Conservation (phyloP, 768 basidiomycete genomes). For the Imleria badia region DNA sequence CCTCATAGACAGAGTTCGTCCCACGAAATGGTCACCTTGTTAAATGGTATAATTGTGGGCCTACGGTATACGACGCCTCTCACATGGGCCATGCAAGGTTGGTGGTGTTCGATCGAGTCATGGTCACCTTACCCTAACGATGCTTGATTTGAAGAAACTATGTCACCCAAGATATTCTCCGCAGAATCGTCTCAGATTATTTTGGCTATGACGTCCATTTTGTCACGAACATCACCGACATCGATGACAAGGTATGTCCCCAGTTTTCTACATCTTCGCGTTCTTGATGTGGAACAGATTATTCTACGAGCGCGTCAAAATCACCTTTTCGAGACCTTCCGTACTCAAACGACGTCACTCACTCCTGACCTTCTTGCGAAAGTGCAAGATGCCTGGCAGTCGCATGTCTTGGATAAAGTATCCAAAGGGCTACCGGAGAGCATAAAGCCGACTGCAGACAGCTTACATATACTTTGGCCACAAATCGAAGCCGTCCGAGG, state of each 20-base stretch:
- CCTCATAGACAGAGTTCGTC: constrained; percentile 68
- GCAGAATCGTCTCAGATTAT: constrained; percentile 88
- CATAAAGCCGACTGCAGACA: constrained; percentile 47
- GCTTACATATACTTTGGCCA: constrained; percentile 54
- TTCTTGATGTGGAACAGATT: constrained; percentile 57
- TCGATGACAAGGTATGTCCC: constrained; percentile 88
- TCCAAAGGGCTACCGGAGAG: constrained; percentile 57
- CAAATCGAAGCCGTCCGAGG: constrained; percentile 48
- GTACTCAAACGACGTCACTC: constrained; percentile 51
- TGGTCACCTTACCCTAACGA: background rate
- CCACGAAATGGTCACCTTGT: constrained; percentile 67
- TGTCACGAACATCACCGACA: constrained; percentile 99
- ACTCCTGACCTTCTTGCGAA: constrained; percentile 56
- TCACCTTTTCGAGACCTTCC: constrained; percentile 64
- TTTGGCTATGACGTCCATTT: constrained; percentile 98
- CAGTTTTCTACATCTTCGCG: background rate
- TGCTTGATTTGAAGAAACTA: constrained; percentile 72
- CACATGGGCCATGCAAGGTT: constrained; percentile 99
- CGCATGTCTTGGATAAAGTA: constrained; percentile 63
- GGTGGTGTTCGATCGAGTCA: background rate
- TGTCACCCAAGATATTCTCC: constrained; percentile 30
- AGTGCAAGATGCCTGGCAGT: constrained; percentile 62
- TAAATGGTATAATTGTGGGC: constrained; percentile 99
- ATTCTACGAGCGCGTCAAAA: constrained; percentile 87
- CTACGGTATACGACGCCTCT: constrained; percentile 96